Evolutionary conservation across 441 rosid genomes (phyloP), one percentile per base, ranked within the genome.

Genomic region (Biscutella laevigata): DNA sequence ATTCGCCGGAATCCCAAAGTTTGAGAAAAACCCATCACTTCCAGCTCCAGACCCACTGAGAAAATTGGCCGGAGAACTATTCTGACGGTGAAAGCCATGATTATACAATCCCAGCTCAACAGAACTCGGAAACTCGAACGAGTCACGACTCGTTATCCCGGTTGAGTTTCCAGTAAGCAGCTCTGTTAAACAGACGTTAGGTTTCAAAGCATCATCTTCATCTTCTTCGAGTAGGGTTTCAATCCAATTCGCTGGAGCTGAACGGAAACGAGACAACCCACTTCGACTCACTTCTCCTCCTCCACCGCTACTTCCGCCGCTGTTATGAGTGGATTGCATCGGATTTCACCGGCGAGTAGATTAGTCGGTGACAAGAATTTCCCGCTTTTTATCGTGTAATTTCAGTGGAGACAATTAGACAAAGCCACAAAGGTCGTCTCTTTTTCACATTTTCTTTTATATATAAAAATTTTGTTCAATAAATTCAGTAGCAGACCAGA

Each of bases 161-260:
- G 29, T 35, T 22, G 57, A 30, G 45, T 57, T 64, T 2, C 63
- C 63, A 13, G 59, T 57, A 7, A 64, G 57, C 10, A 64, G 57
- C 45, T 64, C 62, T 7, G 69, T 56, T 33, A 64, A 56, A 34
- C 62, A 55, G 4, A 64, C 37, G 6, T 64, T 40, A 13, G 62
- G 69, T 48, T 64, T 64, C n/a, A 55, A 35, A 13, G 11, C 44
- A 0, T 64, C 68, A 57, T 77, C 94, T 30, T 73, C 88, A 24
- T 75, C 85, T 33, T 78, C 88, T 38, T 81, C 86, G 1, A 86
- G 76, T 27, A 86, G 81, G 5, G 83, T 81, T 57, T 81, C 88
- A 29, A 86, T 67, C 95, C 95, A 86, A 13, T 75, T 68, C 24
- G 83, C 76, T n/a, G 95, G 95, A 57, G 88, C 95, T 15, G 88